These are phyloP conservation scores for Phytophthora cryptogea DNA, from an alignment of 352 stramenopile species.

Conservation along the genomic window DNA sequence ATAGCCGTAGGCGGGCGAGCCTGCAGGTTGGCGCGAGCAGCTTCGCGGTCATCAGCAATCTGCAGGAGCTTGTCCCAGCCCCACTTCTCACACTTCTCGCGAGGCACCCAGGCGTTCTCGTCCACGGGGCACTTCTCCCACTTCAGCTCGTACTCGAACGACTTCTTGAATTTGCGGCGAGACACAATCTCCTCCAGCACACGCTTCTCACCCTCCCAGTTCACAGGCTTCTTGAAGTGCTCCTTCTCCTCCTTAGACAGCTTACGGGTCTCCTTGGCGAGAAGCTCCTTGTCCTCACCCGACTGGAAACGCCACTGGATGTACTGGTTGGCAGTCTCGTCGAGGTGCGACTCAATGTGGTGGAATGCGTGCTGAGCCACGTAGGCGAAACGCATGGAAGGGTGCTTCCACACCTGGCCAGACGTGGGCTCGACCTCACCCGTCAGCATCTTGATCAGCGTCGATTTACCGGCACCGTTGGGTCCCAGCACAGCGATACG, in stretches of 20 bases:
- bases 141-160: constrained; percentile 98
- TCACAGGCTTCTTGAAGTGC: constrained; percentile 93
- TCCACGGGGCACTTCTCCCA: constrained; percentile 94
- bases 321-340: constrained; percentile 95
- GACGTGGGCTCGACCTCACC: constrained; percentile 78
- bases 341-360: constrained; percentile 97
- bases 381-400: constrained; percentile 93
- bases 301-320: constrained; percentile 97
- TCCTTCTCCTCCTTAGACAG: constrained; percentile 93
- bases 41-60: constrained; percentile 95
- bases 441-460: constrained; percentile 95
- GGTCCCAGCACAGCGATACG: constrained; percentile 85
- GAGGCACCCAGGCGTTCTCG: constrained; percentile 95
- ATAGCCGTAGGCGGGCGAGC: constrained; percentile 93
- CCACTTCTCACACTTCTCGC: constrained; percentile 96
- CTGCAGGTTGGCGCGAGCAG: constrained; percentile 92
- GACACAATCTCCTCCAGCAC: constrained; percentile 91
- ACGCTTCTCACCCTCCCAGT: constrained; percentile 93
- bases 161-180: constrained; percentile 94
- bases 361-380: constrained; percentile 98
- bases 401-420: constrained; percentile 86
- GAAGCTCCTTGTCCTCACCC: constrained; percentile 89
- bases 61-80: constrained; percentile 97
- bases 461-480: constrained; percentile 96
- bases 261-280: constrained; percentile 93